phyloP scores from a whole-genome alignment of 768 basidiomycete genomes.

The Epithele typhae region DNA sequence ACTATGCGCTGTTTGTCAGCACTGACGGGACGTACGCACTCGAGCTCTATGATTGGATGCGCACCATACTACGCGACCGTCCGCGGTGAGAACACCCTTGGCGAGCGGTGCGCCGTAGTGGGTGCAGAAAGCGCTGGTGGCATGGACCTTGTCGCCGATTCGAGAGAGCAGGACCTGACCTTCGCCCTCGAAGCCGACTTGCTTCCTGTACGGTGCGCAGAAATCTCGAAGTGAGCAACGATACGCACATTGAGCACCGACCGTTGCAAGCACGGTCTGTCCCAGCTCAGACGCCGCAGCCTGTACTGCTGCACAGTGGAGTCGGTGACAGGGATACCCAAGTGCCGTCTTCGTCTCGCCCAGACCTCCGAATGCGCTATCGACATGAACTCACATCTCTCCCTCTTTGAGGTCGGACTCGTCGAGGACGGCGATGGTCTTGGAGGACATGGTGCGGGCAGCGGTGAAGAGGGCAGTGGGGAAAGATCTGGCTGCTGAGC shows the following conservation, averaged over 20 bases:
- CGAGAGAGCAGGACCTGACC: constrained; percentile 77
- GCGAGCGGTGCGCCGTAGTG: constrained; percentile 88
- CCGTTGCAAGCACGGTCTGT: too few relatives aligned
- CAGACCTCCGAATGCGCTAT: too few relatives aligned
- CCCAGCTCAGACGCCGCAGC: too few relatives aligned
- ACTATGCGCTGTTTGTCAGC: constrained; percentile 30
- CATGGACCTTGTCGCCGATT: constrained; percentile 68
- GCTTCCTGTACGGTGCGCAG: constrained; percentile 51
- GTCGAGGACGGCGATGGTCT: constrained; percentile 46
- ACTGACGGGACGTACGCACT: not conserved
- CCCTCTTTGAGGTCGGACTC: constrained; percentile 48
- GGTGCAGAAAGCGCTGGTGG: constrained; percentile 83
- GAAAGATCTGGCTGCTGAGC: not conserved
- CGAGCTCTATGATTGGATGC: too few relatives aligned
- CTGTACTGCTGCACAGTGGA: too few relatives aligned
- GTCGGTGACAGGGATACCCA: too few relatives aligned
- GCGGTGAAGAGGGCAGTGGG: not conserved
- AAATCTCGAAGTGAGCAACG: too few relatives aligned
- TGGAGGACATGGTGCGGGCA: constrained; percentile 29
- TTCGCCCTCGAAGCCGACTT: constrained; percentile 68
- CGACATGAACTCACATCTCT: constrained; percentile 39
- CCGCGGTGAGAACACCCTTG: constrained; percentile 75
- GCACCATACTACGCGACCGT: constrained; percentile 77
- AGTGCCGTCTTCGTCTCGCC: too few relatives aligned
- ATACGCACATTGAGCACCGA: too few relatives aligned